Percentiles rank a stretch among this genome's conserved stretches.
These are phyloP conservation scores for Musa beccarii DNA, from an alignment of 176 grass and related monocot genomes.

Conservation along the genomic window DNA sequence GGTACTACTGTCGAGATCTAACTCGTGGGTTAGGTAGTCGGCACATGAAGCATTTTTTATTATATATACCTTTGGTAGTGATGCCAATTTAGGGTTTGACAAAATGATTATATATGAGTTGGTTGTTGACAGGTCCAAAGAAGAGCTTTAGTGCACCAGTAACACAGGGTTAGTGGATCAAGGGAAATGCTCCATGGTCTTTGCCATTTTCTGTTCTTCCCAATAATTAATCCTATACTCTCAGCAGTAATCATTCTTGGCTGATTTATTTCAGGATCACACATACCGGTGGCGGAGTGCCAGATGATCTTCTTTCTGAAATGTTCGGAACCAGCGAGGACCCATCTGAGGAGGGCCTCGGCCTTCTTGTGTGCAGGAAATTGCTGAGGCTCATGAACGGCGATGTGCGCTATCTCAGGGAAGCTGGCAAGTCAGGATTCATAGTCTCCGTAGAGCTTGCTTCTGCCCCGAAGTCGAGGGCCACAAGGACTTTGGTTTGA, in stretches of 20 bases:
- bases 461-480: slow-evolving; percentile 10
- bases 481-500: background rate
- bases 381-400: slow-evolving; percentile 91
- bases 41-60: too few species aligned
- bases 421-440: slow-evolving; percentile 65
- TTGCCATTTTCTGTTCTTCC: too few species aligned
- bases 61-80: too few species aligned
- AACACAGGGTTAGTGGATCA: too few species aligned
- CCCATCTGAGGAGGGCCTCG: slow-evolving; percentile 54
- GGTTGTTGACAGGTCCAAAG: too few species aligned
- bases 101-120: too few species aligned
- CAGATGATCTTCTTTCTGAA: slow-evolving; percentile 56
- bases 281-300: slow-evolving; percentile 42
- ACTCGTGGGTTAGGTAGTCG: too few species aligned
- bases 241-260: background rate
- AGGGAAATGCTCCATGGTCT: too few species aligned
- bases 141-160: too few species aligned
- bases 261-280: slow-evolving; percentile 45
- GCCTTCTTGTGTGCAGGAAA: slow-evolving; percentile 70
- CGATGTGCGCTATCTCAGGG: slow-evolving; percentile 57
- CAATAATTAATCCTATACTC: too few species aligned
- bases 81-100: too few species aligned
- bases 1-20: too few species aligned
- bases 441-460: slow-evolving; percentile 70
- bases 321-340: slow-evolving; percentile 56